phyloP scores from a whole-genome alignment of 2,329 filamentous ascomycete genomes.

The Epichloe typhina region DNA sequence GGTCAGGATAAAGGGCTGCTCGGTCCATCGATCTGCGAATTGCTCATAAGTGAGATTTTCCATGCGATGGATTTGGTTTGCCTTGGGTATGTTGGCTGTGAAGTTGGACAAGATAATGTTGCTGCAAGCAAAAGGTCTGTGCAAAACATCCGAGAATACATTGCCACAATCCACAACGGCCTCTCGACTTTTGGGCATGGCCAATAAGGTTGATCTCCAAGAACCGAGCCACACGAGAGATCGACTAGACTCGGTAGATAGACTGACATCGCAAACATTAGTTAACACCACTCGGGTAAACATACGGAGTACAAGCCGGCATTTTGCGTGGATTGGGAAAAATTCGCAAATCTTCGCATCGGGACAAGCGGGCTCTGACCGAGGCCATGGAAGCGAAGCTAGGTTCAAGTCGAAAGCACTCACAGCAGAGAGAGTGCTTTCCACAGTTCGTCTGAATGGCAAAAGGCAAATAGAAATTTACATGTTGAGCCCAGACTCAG shows the following conservation, averaged over 20 bases:
- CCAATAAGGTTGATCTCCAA: conserved; percentile 70
- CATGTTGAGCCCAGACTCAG: conserved; percentile 62
- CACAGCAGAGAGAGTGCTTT: conserved; percentile 74
- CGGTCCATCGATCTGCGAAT: conserved; percentile 64
- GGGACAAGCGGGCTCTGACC: background rate
- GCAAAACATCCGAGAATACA: conserved; percentile 81
- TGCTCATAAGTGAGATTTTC: conserved; percentile 55
- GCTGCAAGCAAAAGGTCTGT: conserved; percentile 75
- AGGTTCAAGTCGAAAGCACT: conserved; percentile 26
- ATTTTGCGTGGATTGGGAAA: background rate
- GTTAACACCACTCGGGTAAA: background rate
- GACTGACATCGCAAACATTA: conserved; percentile 9
- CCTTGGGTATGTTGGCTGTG: conserved; percentile 53
- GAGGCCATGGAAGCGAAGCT: background rate
- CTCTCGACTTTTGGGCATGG: conserved; percentile 35
- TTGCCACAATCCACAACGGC: conserved; percentile 56
- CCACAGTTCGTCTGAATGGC: conserved; percentile 77
- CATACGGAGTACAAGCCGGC: background rate
- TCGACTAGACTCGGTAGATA: conserved; percentile 18
- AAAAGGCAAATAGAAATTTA: conserved; percentile 77
- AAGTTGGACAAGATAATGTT: conserved; percentile 58
- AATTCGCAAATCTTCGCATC: conserved; percentile 7
- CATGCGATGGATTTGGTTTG: conserved; percentile 62
- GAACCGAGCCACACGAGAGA: conserved; percentile 56
- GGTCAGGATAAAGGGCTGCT: conserved; percentile 77